A percentile compares a stretch with the other conserved stretches of the same genome.
Evolutionary conservation across 345 rosid genomes (phyloP).

Genomic region (Barbarea vulgaris): DNA sequence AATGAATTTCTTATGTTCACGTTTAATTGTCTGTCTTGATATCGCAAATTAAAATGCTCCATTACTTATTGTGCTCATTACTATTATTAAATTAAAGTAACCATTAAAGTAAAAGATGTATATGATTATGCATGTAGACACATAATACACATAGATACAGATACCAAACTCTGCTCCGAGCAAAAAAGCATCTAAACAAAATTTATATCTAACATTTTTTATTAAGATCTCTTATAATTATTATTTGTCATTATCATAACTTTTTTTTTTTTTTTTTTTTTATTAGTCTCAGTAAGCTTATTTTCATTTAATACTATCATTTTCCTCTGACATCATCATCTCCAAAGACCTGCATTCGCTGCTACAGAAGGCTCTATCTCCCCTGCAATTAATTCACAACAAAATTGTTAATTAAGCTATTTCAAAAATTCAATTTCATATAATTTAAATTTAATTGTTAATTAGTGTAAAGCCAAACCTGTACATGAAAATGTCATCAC

Average conservation of each 20-base stretch:
- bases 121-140: conserved; percentile 39
- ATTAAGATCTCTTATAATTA: background rate
- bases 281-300: background rate
- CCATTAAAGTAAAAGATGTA: conserved; percentile 9
- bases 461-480: conserved; percentile 48
- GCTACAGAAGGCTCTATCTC: conserved; percentile 95
- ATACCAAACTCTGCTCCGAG: conserved; percentile 18
- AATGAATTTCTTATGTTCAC: background rate
- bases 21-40: background rate
- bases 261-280: background rate
- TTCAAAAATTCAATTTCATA: background rate
- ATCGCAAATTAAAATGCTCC: background rate
- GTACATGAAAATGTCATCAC: conserved; percentile 93
- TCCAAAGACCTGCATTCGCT: conserved; percentile 71
- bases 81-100: conserved; percentile 16
- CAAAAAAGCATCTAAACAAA: conserved; percentile 30
- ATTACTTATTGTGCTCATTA: conserved; percentile 1
- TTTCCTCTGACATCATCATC: conserved; percentile 64
- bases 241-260: conserved; percentile 31
- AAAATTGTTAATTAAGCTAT: conserved; percentile 6
- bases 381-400: conserved; percentile 50
- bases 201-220: conserved; percentile 26
- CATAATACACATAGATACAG: conserved; percentile 30
- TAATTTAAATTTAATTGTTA: background rate
- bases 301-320: conserved; percentile 26